Conservation (phyloP, 1,284 basidiomycete genomes). For the Leccinum olivaceoglutinosum region DNA sequence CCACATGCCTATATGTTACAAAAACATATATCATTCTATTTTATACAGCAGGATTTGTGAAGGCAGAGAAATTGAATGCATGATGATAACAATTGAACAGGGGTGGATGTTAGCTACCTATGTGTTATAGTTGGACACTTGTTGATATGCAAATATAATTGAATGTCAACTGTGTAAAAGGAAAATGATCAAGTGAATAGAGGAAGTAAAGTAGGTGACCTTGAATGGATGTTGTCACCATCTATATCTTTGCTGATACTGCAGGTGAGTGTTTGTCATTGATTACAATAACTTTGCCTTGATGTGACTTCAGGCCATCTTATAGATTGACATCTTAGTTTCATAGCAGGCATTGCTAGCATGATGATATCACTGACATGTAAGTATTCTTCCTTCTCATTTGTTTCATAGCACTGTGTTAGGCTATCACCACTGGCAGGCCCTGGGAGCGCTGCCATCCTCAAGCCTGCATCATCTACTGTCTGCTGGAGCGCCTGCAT, state of each 20-base stretch:
- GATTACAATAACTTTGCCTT: not conserved
- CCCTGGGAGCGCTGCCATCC: not conserved
- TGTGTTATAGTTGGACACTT: not conserved
- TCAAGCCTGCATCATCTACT: not conserved
- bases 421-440: no score
- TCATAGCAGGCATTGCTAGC: not conserved
- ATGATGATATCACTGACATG: not conserved
- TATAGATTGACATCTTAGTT: not conserved
- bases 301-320: not conserved
- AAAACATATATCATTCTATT: no score
- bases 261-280: not conserved
- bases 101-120: not conserved
- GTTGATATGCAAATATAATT: not conserved
- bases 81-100: no score
- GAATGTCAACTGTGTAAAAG: not conserved
- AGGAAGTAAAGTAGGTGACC: not conserved
- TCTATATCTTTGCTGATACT: not conserved
- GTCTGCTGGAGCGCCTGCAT: not conserved
- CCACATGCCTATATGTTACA: no score
- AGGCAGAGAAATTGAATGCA: no score
- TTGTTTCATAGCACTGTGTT: not conserved
- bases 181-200: not conserved
- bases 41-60: no score
- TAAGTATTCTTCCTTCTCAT: not conserved
- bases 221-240: not conserved